Evolutionary conservation across 139 green algal species (phyloP).

Genomic region (Chlamydomonas incerta): DNA sequence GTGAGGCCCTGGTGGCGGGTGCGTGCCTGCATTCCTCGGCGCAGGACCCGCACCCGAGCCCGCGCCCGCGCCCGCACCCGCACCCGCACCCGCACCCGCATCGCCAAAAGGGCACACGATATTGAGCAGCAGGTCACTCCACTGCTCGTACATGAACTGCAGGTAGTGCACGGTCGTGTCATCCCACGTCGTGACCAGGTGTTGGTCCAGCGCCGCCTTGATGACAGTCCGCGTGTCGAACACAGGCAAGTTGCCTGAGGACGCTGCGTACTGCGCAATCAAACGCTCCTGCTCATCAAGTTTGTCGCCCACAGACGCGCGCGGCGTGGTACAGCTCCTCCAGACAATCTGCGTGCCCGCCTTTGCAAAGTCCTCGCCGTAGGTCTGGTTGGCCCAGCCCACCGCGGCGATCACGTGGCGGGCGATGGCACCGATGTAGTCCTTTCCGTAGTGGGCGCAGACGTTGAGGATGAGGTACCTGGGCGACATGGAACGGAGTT

Average conservation of each 20-base stretch:
- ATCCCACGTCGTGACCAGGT: not conserved
- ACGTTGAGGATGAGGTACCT: not conserved
- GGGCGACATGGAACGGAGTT: too few species aligned
- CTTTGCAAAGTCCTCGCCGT: not conserved
- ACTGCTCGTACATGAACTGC: slow-evolving; percentile 20
- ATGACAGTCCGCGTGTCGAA: not conserved
- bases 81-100: too few species aligned
- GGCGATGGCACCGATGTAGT: not conserved
- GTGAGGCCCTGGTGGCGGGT: too few species aligned
- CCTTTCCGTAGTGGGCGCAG: not conserved
- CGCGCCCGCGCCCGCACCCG: too few species aligned
- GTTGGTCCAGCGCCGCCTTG: not conserved
- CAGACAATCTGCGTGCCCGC: not conserved
- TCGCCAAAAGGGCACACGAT: slow-evolving; percentile 1
- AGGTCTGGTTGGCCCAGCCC: too few species aligned
- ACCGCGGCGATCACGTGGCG: not conserved
- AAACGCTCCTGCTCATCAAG: not conserved
- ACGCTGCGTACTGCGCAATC: not conserved
- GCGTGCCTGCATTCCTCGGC: too few species aligned
- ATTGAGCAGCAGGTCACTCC: slow-evolving; percentile 9
- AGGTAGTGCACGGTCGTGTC: not conserved
- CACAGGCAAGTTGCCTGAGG: not conserved
- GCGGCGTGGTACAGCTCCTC: not conserved
- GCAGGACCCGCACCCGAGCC: too few species aligned
- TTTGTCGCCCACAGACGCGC: not conserved